Base-by-base conservation (phyloP, 169 alveolate genomes). In the Plasmodium adleri region DNA sequence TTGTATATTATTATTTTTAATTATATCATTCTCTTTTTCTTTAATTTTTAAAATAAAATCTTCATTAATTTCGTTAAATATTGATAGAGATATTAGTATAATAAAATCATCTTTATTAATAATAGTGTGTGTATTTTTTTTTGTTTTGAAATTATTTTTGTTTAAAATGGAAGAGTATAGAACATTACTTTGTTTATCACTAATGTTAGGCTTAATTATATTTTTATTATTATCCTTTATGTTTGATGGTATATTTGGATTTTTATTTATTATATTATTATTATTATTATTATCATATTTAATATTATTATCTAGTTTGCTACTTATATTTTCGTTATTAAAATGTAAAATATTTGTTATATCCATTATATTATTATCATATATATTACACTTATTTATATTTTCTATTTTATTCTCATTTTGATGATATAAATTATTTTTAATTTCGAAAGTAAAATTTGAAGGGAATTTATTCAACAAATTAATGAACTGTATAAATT, bases 1-100 rank as follows among this genome's bases (percentile, higher is more conserved):
- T 5, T 13, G 6, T 13, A 54, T 54, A 7, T 62, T 7, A 7
- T 49, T 50, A 24, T 72, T 58, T 13, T 39, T 72, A 13, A 56
- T 6, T 20, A 26, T 1, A 10, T 22, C 28, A 3, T 54, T 43
- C 20, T 86, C 92, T 60, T 50, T 72, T 26, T 86, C 52, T 60
- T 22, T 72, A 7, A 86, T 86, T 22, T 86, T 73, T 10, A 71
- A 20, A 12, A 86, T 49, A 72, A 86, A 86, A 1, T 72, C 73
- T 20, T 86, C 88, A 72, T n/a, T 72, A 24, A 86, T 43, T 49
- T 86, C 92, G 60, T 86, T 72, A 52, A 86, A 86, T n/a, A 86
- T 15, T 20, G 92, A 60, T 13, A 58, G 60, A 1, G 88, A 60
- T 71, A 72, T 58, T 73, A 86, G 39, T 1, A 59, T 54, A 67